A percentile compares a stretch with the other conserved stretches of the same genome.
Conservation (phyloP, 768 basidiomycete species). For the Mycena maculata region DNA sequence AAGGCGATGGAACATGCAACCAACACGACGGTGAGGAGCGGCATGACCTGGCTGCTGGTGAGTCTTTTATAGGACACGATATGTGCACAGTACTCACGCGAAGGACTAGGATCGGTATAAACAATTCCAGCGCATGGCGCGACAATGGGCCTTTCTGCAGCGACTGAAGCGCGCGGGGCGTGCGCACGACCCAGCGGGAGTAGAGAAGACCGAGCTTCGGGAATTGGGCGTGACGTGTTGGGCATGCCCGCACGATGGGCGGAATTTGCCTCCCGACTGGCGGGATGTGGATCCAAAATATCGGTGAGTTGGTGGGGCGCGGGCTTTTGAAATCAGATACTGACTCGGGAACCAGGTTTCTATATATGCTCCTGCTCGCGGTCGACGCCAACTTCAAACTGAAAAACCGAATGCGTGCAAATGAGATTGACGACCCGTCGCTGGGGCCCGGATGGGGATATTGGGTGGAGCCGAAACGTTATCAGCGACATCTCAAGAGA, state of each 20-base stretch:
- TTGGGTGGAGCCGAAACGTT: slow-evolving; percentile 25
- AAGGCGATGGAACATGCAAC: not conserved
- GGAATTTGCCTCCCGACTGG: slow-evolving; percentile 37
- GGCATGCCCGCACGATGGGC: slow-evolving; percentile 32
- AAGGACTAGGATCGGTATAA: slow-evolving; percentile 10
- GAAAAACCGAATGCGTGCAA: slow-evolving; percentile 22
- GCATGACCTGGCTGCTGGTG: not conserved
- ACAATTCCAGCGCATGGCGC: not conserved
- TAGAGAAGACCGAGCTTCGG: not conserved
- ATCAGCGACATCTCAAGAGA: slow-evolving; percentile 15
- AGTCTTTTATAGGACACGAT: not conserved
- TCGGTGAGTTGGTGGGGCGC: slow-evolving; percentile 5
- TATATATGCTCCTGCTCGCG: slow-evolving; percentile 23
- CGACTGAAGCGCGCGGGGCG: not conserved
- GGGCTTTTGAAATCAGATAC: no score
- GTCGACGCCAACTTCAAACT: slow-evolving; percentile 38
- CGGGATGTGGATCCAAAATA: not conserved
- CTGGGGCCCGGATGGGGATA: slow-evolving; percentile 30
- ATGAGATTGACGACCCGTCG: slow-evolving; percentile 27
- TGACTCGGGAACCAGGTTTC: slow-evolving; percentile 17
- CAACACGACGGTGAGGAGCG: not conserved
- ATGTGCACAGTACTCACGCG: no score
- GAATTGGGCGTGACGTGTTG: slow-evolving; percentile 32
- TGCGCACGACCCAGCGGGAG: slow-evolving; percentile 7
- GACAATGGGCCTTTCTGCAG: not conserved